A percentile compares a stretch with the other conserved stretches of the same genome.
Conservation (phyloP, 805 yeast species). For the Candida morakotiae region DNA sequence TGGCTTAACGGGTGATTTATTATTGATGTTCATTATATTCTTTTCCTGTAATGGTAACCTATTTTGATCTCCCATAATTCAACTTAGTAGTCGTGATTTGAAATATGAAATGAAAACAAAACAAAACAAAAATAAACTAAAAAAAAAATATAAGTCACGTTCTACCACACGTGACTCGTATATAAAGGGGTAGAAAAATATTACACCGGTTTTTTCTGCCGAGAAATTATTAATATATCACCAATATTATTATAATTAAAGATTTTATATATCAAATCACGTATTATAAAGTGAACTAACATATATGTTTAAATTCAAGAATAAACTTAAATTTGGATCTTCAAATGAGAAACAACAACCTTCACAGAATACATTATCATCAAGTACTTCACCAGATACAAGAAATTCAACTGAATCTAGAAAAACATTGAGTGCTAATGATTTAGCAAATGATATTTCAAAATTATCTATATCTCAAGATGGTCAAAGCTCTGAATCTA, state of each 20-base stretch:
- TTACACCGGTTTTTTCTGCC: too few relatives aligned
- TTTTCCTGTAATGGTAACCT: too few relatives aligned
- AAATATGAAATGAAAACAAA: too few relatives aligned
- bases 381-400: not conserved
- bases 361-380: not conserved
- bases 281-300: too few relatives aligned
- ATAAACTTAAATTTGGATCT: constrained; percentile 30
- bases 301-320: constrained; percentile 33
- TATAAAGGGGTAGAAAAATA: too few relatives aligned
- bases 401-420: constrained; percentile 17
- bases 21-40: too few relatives aligned
- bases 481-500: not conserved
- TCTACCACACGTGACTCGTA: too few relatives aligned
- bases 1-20: constrained; percentile 1
- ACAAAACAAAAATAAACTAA: too few relatives aligned
- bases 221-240: not conserved
- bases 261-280: constrained; percentile 3
- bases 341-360: constrained; percentile 9
- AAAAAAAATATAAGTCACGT: too few relatives aligned
- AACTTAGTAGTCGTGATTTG: too few relatives aligned
- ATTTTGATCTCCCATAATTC: too few relatives aligned
- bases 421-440: constrained; percentile 18
- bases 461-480: constrained; percentile 14
- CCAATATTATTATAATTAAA: not conserved
- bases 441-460: constrained; percentile 19